Percentiles rank a stretch among this genome's conserved stretches.
Evolutionary conservation across 2,329 filamentous ascomycete genomes (phyloP).

Genomic region (Ceratocystis lukuohia): DNA sequence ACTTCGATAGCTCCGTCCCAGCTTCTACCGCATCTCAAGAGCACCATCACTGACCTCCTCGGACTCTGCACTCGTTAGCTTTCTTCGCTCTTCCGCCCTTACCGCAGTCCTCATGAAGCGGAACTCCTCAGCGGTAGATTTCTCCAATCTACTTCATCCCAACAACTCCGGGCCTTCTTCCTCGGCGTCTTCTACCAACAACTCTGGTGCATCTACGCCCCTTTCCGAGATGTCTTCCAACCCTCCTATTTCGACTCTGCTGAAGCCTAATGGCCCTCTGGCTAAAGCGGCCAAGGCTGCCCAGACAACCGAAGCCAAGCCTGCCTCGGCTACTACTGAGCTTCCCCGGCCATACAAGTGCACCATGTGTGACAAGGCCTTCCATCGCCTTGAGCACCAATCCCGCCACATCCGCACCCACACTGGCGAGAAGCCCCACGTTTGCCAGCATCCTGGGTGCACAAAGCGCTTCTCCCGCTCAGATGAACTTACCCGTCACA

Average conservation of each 20-base stretch:
- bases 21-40: neutral
- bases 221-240: conserved; percentile 17
- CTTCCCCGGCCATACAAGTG: conserved; percentile 96
- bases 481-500: conserved; percentile 91
- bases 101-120: conserved; percentile 54
- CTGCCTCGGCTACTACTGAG: conserved; percentile 38
- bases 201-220: conserved; percentile 18
- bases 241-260: conserved; percentile 25
- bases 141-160: conserved; percentile 62
- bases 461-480: conserved; percentile 94
- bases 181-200: conserved; percentile 11
- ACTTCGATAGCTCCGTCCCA: neutral
- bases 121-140: conserved; percentile 59
- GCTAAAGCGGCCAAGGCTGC: conserved; percentile 41
- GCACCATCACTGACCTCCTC: neutral
- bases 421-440: conserved; percentile 95
- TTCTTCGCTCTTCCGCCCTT: neutral
- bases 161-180: conserved; percentile 12
- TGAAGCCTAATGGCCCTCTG: conserved; percentile 47
- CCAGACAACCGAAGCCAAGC: conserved; percentile 34
- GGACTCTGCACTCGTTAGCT: neutral
- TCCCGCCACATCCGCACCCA: conserved; percentile 84
- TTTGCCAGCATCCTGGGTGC: conserved; percentile 88
- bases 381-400: conserved; percentile 95
- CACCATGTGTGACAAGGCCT: conserved; percentile 94